Evolutionary conservation across 225 moss, liverwort and hornwort species (phyloP).

Genomic region (Polytrichum formosum): DNA sequence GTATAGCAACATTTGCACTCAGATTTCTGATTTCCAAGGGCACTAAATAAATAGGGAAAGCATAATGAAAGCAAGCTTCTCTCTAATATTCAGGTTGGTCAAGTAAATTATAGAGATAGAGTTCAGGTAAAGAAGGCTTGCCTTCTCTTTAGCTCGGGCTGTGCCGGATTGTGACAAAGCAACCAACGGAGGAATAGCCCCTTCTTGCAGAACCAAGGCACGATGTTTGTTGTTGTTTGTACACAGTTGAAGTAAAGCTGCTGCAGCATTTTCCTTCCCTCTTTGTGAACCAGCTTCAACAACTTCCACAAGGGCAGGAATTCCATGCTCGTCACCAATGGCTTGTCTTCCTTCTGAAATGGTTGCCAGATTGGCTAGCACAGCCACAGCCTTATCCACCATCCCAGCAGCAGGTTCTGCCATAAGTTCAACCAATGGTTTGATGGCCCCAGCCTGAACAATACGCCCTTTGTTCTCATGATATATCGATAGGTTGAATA

Average conservation of each 20-base stretch:
- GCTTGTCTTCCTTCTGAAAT: slow-evolving; percentile 54
- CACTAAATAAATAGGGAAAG: too few species aligned
- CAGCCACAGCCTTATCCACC: slow-evolving; percentile 98
- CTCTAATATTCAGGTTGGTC: too few species aligned
- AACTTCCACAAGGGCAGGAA: slow-evolving; percentile 55
- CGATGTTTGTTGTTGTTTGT: slow-evolving; percentile 81
- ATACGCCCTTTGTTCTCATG: slow-evolving; percentile 92
- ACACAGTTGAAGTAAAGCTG: slow-evolving; percentile 49
- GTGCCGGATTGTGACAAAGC: slow-evolving; percentile 95
- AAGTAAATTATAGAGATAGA: too few species aligned
- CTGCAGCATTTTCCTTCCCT: slow-evolving; percentile 56
- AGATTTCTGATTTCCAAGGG: too few species aligned
- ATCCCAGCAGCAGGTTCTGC: slow-evolving; percentile 95
- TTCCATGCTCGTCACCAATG: slow-evolving; percentile 50
- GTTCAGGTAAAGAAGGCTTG: slow-evolving; percentile 13
- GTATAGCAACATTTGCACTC: too few species aligned
- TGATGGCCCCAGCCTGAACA: slow-evolving; percentile 87
- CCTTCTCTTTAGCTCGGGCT: slow-evolving; percentile 97
- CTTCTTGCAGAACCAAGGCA: slow-evolving; percentile 90
- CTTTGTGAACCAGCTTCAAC: slow-evolving; percentile 60
- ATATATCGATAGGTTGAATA: slow-evolving; percentile 90
- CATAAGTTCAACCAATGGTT: slow-evolving; percentile 93
- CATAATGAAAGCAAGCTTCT: too few species aligned
- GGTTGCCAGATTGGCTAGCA: slow-evolving; percentile 88
- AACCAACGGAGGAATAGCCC: slow-evolving; percentile 90